Base-by-base conservation (phyloP, 2,329 filamentous ascomycete species). In the Aureobasidium pullulans region DNA sequence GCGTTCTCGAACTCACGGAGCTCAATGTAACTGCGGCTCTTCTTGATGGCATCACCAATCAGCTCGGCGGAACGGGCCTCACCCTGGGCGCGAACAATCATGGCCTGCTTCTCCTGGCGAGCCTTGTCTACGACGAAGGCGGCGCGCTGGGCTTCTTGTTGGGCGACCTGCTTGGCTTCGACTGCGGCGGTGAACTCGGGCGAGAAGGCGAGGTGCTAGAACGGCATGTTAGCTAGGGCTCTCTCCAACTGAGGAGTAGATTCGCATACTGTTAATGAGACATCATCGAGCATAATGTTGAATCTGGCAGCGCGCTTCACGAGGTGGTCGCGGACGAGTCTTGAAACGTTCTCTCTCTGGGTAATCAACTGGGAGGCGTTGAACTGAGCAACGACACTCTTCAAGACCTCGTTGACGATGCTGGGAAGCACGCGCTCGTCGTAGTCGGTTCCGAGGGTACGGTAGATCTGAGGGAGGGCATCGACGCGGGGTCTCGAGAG, bases 1-100 rank as follows among this genome's bases (percentile, higher is more conserved):
- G 94, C 94, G 70, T 96, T 99, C 80, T 99, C 94, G 69, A 99
- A 96, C 82, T 96, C 94, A 78, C 95, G 90, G 72, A 99, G 84
- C 77, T 97, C 94, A 64, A 99, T 85, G 75, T 99, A 99, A 65
- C 90, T 88, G 78, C 92, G 88, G 80, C 84, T 95, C 88, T 97
- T 99, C 89, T 97, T 99, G 85, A 99, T 96, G 63, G 94, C 94
- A 57, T 99, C 94, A 76, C 94, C 94, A 70, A 99, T 96, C 64
- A 99, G 86, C 78, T 99, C 92, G 48, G 94, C 94, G 40, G 94
- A 97, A 66, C 94, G 89, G 52, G 94, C 94, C 79, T 99, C 94
- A 90, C 94, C 94, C 85, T 97, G 94, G 4, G 94, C 94, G 77
- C 91, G 90, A 72, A 99, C 94, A 59, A 99, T 91, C 80, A 92